Evolutionary conservation across 352 stramenopile genomes (phyloP).

Genomic region (Globisporangium nagaii): DNA sequence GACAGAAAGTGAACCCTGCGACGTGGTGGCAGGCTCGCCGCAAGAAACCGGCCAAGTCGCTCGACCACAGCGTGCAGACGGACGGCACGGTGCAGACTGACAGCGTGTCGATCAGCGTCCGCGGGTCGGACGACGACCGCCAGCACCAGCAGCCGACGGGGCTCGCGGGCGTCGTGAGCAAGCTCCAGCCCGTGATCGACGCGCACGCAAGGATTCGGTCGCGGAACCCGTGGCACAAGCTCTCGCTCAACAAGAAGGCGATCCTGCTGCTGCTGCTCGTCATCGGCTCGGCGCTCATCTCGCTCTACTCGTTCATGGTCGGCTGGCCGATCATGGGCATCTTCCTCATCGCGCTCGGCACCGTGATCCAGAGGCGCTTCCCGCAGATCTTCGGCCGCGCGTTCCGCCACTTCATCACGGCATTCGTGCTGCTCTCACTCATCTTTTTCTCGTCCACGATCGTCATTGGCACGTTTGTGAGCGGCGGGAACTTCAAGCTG

Average conservation of each 20-base stretch:
- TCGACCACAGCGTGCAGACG: constrained; percentile 1
- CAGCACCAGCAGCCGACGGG: not conserved
- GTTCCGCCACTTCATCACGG: constrained; percentile 70
- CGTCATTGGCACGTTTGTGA: constrained; percentile 71
- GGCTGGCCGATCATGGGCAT: constrained; percentile 75
- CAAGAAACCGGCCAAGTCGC: constrained; percentile 5
- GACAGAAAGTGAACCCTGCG: constrained; percentile 32
- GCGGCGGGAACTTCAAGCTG: constrained; percentile 48
- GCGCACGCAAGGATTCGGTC: constrained; percentile 24
- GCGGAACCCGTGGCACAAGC: constrained; percentile 48
- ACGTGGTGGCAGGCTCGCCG: constrained; percentile 7
- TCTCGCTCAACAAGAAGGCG: constrained; percentile 39
- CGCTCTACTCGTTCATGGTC: constrained; percentile 53
- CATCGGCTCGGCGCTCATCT: constrained; percentile 52
- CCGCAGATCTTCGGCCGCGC: constrained; percentile 70
- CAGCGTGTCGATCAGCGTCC: constrained; percentile 25
- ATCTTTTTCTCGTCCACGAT: constrained; percentile 80
- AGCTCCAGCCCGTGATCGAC: constrained; percentile 35
- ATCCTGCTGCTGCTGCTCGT: constrained; percentile 48
- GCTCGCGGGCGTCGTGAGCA: constrained; percentile 3
- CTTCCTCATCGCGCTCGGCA: constrained; percentile 57
- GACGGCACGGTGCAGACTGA: constrained; percentile 13
- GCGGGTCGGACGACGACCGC: constrained; percentile 5
- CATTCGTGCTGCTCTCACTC: constrained; percentile 70
- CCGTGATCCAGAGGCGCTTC: constrained; percentile 63